A percentile compares a stretch with the other conserved stretches of the same genome.
Evolutionary conservation across 1,284 basidiomycete species (phyloP).

Genomic region (Apiotrichum siamense): DNA sequence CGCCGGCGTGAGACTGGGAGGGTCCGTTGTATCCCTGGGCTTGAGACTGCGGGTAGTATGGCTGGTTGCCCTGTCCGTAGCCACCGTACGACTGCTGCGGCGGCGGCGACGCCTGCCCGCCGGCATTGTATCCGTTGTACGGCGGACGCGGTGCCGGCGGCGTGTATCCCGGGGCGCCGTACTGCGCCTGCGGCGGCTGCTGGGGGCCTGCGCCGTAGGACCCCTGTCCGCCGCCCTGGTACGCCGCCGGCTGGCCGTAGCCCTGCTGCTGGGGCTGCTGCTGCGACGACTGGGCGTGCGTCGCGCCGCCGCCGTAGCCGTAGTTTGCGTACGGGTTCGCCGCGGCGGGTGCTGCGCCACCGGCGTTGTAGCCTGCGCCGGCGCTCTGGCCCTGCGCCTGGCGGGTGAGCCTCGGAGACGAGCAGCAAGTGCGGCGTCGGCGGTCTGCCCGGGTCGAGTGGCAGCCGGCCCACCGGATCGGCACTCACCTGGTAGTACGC

Average conservation of each 20-base stretch:
- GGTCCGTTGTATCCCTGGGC: conserved; percentile 1
- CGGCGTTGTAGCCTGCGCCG: conserved; percentile 6
- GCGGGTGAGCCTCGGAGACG: neutral
- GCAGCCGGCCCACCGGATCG: too few species aligned
- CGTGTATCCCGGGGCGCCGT: conserved; percentile 15
- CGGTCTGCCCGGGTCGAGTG: too few species aligned
- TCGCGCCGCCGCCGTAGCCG: conserved; percentile 43
- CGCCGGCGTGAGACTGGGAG: too few species aligned
- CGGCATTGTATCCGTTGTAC: neutral
- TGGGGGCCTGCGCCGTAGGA: neutral
- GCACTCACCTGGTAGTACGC: conserved; percentile 43
- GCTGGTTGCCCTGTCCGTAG: conserved; percentile 19
- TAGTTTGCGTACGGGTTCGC: conserved; percentile 43
- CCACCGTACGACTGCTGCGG: neutral
- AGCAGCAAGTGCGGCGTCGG: neutral
- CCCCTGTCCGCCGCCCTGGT: neutral
- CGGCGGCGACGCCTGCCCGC: neutral
- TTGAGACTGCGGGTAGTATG: conserved; percentile 14
- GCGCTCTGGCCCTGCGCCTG: conserved; percentile 3
- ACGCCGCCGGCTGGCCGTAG: neutral
- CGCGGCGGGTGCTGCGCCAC: conserved; percentile 9
- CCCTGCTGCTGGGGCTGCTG: neutral
- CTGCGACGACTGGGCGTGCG: conserved; percentile 16
- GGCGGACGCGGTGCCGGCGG: conserved; percentile 6
- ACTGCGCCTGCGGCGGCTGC: conserved; percentile 10